Percentiles rank a stretch among this genome's conserved stretches.
These are phyloP conservation scores for Arxiozyma heterogenica DNA, from an alignment of 1,139 yeast genomes.

Conservation along the genomic window DNA sequence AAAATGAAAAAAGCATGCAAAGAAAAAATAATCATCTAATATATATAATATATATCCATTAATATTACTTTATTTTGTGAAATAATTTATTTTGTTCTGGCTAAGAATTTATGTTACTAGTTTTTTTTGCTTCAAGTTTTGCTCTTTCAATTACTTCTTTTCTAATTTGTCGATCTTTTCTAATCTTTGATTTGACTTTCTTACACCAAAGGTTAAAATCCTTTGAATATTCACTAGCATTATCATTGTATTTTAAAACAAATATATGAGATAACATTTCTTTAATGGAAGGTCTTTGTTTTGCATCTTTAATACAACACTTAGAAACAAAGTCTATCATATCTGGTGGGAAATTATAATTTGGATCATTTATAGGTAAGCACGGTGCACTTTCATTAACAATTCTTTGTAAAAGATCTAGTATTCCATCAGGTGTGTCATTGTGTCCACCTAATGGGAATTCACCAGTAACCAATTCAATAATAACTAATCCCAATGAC, in stretches of 20 bases:
- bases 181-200: conserved; percentile 22
- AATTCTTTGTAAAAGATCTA: conserved; percentile 81
- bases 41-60: neutral
- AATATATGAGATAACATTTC: conserved; percentile 39
- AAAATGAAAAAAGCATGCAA: too few relatives aligned
- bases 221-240: conserved; percentile 11
- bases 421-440: conserved; percentile 75
- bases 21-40: neutral
- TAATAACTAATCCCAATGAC: conserved; percentile 86
- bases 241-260: conserved; percentile 19
- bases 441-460: conserved; percentile 49
- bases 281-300: conserved; percentile 52
- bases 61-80: too few relatives aligned
- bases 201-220: conserved; percentile 31
- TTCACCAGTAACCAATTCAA: conserved; percentile 78
- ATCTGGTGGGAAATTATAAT: conserved; percentile 32
- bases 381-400: conserved; percentile 90
- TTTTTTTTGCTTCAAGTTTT: conserved; percentile 25
- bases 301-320: conserved; percentile 59
- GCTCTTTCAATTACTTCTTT: conserved; percentile 26
- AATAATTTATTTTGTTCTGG: too few relatives aligned
- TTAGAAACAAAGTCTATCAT: conserved; percentile 57
- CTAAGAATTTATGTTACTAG: conserved; percentile 2
- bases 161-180: conserved; percentile 25
- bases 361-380: conserved; percentile 36